Percentiles rank a stretch among this genome's conserved stretches.
These are phyloP conservation scores for Fusarium robinianum DNA, from an alignment of 2,329 filamentous ascomycete species.

Conservation along the genomic window DNA sequence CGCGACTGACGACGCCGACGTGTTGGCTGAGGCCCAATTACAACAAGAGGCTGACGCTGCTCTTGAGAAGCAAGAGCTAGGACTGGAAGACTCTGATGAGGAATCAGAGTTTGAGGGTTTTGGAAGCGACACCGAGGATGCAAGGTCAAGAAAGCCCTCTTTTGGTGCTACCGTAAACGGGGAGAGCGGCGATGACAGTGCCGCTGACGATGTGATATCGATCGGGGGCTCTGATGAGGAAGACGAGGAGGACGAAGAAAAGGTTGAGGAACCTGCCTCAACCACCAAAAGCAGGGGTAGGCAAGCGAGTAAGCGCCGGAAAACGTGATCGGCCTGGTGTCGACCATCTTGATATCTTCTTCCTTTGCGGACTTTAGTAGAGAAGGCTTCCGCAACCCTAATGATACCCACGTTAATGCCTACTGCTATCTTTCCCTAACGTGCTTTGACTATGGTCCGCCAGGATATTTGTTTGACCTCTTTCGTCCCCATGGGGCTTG, in stretches of 20 bases:
- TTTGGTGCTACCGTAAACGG: conserved; percentile 37
- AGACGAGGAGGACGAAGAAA: conserved; percentile 35
- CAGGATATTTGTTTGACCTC: too few relatives aligned
- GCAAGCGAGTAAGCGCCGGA: conserved; percentile 35
- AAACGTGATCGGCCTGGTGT: conserved; percentile 28
- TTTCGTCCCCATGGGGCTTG: too few relatives aligned
- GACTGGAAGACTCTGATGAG: conserved; percentile 44
- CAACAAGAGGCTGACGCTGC: conserved; percentile 35
- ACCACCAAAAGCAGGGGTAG: conserved; percentile 23
- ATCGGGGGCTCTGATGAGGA: conserved; percentile 43
- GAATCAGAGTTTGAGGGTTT: conserved; percentile 46
- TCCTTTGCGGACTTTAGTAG: conserved; percentile 26
- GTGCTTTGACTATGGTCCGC: too few relatives aligned
- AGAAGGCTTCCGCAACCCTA: conserved; percentile 26
- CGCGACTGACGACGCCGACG: conserved; percentile 48
- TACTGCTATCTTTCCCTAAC: neutral
- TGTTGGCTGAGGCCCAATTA: conserved; percentile 38
- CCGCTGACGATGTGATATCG: conserved; percentile 45
- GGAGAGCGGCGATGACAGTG: conserved; percentile 48
- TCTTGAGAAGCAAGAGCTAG: conserved; percentile 40
- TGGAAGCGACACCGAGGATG: conserved; percentile 43
- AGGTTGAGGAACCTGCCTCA: conserved; percentile 29
- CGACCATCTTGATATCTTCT: conserved; percentile 19
- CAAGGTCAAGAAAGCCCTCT: conserved; percentile 38
- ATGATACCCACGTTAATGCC: conserved; percentile 34